Conservation (phyloP, 345 rosid species). For the Iberis pinnata region DNA sequence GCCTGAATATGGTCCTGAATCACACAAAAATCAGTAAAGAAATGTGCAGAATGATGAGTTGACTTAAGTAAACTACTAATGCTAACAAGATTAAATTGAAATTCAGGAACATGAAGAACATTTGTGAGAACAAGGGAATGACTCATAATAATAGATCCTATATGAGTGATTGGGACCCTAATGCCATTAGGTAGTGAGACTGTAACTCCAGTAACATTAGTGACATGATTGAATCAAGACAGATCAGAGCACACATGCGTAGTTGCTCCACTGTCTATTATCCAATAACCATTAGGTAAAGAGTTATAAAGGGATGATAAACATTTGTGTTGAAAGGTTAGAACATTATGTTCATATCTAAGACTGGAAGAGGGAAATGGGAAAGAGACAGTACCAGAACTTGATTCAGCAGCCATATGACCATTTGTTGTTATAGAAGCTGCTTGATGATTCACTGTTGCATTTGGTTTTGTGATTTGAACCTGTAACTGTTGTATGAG, state of each 20-base stretch:
- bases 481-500: too few relatives aligned
- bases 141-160: neutral
- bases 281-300: neutral
- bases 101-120: neutral
- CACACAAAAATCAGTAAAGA: neutral
- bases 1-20: neutral
- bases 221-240: neutral
- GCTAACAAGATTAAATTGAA: neutral
- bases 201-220: rapidly evolving
- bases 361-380: neutral
- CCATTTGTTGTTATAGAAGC: neutral
- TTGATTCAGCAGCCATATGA: neutral
- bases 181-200: neutral
- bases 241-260: neutral
- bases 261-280: neutral
- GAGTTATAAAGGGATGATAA: neutral
- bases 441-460: too few relatives aligned
- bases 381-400: neutral
- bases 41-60: neutral
- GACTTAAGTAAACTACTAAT: neutral
- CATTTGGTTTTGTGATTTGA: too few relatives aligned
- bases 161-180: neutral
- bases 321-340: neutral
- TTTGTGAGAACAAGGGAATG: neutral
- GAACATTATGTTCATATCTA: neutral